Evolutionary conservation across 768 basidiomycete species (phyloP).

Genomic region (Russula compacta): DNA sequence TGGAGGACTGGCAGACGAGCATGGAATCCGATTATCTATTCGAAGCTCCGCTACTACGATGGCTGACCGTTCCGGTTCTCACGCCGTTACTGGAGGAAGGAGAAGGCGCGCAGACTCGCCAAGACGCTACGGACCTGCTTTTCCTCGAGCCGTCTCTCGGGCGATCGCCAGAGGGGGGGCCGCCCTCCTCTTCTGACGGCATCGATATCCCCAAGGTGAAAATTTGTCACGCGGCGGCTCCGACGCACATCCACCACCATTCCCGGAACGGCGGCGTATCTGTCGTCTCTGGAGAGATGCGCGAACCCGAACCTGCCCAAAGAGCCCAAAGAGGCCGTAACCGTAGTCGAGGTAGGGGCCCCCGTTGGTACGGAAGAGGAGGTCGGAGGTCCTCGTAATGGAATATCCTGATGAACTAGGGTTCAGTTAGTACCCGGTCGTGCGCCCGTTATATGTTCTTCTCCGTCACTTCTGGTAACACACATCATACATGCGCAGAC

Average conservation of each 20-base stretch:
- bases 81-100: not conserved
- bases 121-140: slow-evolving; percentile 6
- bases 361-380: not conserved
- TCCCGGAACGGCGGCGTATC: not conserved
- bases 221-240: not conserved
- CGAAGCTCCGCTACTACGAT: not conserved
- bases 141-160: not conserved
- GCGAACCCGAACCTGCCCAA: no score
- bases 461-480: not conserved
- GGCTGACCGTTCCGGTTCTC: not conserved
- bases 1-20: slow-evolving; percentile 5
- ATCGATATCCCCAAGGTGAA: slow-evolving; percentile 3
- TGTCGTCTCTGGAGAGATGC: not conserved
- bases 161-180: not conserved
- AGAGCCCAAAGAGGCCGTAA: not conserved
- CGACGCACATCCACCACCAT: not conserved
- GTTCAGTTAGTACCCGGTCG: not conserved
- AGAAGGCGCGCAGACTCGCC: slow-evolving; percentile 8
- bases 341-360: not conserved
- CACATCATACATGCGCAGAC: no score
- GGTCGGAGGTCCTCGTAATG: not conserved
- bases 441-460: no score
- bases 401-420: not conserved
- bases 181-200: not conserved
- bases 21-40: slow-evolving; percentile 1